Base-by-base conservation (phyloP, 129 eudicot genomes). In the Escallonia herrerae region DNA sequence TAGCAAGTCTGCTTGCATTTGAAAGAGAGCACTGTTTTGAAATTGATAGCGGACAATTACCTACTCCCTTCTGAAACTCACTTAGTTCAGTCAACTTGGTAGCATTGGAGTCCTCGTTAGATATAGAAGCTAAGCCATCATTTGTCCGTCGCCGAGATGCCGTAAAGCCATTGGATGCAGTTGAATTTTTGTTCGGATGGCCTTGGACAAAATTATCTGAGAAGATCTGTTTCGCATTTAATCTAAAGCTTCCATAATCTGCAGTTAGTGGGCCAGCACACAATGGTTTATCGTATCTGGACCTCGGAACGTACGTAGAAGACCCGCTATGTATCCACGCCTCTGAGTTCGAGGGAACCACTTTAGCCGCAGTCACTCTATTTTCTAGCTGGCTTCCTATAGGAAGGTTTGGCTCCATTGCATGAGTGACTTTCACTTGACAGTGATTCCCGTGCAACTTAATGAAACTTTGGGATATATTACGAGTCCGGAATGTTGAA, bases 321-420 rank as follows among this genome's bases (percentile, higher is more conserved):
- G 65, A 55, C 59, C 71, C 13, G 43, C 51, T 70, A 49, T 71
- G 65, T 54, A n/a, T 47, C 83, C 77, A 67, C 42, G 76, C 39
- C 38, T 72, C 77, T 6, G 81, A 60, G 53, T 68, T 77, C 15
- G 75, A 70, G 15, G 71, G 73, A 63, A 81, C 63, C 15, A 63
- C 75, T 40, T 71, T 79, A 50, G 76, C 81, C 58, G 64, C 67
- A 41, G 75, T 56, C 40, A 64, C 69, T 12, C 63, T 75, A 56
- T 60, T 61, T 48, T 40, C 48, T 14, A 62, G 46, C 51, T 63
- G 78, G 53, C 70, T 60, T 3, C 41, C 53, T 13, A 54, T 41
- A 54, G 64, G 43, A 66, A 58, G 39, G 56, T 61, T 53, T 8
- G 62, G 15, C n/a, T 70, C 62, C 43, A 66, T 15, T n/a, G 8